Percentiles rank a stretch among this genome's conserved stretches.
These are phyloP conservation scores for Linum lewisii DNA, from an alignment of 345 rosid species.

Conservation along the genomic window DNA sequence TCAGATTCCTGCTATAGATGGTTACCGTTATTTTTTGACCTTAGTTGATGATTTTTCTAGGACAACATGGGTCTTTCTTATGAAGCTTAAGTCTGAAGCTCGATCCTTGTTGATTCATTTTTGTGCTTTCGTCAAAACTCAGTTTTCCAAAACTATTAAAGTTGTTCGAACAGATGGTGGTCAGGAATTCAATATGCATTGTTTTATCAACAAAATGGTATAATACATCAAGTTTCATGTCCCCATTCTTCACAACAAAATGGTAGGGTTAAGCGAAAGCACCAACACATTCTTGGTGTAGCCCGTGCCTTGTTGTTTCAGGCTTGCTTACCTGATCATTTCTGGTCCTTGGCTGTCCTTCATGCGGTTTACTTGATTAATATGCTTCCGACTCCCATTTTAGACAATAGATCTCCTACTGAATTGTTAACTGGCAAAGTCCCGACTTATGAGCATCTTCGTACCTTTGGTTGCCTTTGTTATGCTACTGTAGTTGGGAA, in stretches of 20 bases:
- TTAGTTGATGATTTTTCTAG: too few relatives aligned
- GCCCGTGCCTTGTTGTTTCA: not conserved
- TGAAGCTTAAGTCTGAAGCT: too few relatives aligned
- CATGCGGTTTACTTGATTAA: not conserved
- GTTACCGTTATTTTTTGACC: too few relatives aligned
- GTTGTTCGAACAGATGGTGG: too few relatives aligned
- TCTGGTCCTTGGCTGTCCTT: not conserved
- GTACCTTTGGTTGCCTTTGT: not conserved
- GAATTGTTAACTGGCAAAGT: not conserved
- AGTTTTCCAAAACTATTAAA: too few relatives aligned
- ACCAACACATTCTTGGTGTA: not conserved
- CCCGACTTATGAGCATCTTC: not conserved
- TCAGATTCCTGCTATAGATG: too few relatives aligned
- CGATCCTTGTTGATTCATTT: too few relatives aligned
- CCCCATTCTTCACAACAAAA: not conserved
- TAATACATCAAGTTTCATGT: not conserved
- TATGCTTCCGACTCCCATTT: not conserved
- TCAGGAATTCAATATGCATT: too few relatives aligned
- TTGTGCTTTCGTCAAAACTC: too few relatives aligned
- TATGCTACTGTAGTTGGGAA: not conserved
- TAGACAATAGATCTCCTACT: not conserved
- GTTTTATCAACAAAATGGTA: not conserved
- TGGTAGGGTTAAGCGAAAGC: not conserved
- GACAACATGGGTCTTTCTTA: too few relatives aligned
- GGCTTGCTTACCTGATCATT: not conserved